Conservation (phyloP, 805 yeast species). For the Candida manassasensis region DNA sequence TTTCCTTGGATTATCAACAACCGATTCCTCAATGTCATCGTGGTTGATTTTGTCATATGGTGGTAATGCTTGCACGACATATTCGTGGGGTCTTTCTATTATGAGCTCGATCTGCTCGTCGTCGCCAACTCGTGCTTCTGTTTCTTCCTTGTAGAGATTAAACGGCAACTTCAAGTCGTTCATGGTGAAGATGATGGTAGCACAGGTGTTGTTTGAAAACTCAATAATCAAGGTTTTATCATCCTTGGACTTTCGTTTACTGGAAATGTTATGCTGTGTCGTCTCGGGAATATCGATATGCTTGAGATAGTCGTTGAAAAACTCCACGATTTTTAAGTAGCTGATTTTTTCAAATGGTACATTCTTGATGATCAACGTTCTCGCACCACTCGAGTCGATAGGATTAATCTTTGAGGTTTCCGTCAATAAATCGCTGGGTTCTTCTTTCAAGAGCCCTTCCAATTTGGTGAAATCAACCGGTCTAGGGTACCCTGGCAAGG, state of each 20-base stretch:
- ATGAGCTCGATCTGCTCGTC: slow-evolving; percentile 8
- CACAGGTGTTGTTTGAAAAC: slow-evolving; percentile 45
- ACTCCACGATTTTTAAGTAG: slow-evolving; percentile 38
- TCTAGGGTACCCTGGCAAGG: slow-evolving; percentile 62
- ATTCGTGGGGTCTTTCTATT: slow-evolving; percentile 32
- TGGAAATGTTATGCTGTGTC: slow-evolving; percentile 25
- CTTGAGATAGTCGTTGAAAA: slow-evolving; percentile 41
- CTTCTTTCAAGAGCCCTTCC: slow-evolving; percentile 34
- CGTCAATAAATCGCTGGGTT: slow-evolving; percentile 27
- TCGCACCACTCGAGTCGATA: slow-evolving; percentile 30
- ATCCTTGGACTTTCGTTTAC: slow-evolving; percentile 32
- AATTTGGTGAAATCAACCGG: slow-evolving; percentile 39
- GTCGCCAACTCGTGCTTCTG: slow-evolving; percentile 10
- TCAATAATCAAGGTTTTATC: slow-evolving; percentile 43
- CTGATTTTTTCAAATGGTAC: slow-evolving; percentile 30
- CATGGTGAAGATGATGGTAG: slow-evolving; percentile 51
- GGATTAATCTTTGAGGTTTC: slow-evolving; percentile 36
- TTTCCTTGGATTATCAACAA: slow-evolving; percentile 43
- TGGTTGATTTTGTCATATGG: slow-evolving; percentile 8
- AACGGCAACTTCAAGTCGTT: slow-evolving; percentile 27
- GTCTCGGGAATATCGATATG: slow-evolving; percentile 39
- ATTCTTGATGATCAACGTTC: slow-evolving; percentile 25
- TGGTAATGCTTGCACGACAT: slow-evolving; percentile 25
- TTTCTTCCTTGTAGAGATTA: slow-evolving; percentile 23
- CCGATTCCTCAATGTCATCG: slow-evolving; percentile 22